Evolutionary conservation across 2,329 filamentous ascomycete genomes (phyloP).

Genomic region (Pseudogymnoascus sp.): DNA sequence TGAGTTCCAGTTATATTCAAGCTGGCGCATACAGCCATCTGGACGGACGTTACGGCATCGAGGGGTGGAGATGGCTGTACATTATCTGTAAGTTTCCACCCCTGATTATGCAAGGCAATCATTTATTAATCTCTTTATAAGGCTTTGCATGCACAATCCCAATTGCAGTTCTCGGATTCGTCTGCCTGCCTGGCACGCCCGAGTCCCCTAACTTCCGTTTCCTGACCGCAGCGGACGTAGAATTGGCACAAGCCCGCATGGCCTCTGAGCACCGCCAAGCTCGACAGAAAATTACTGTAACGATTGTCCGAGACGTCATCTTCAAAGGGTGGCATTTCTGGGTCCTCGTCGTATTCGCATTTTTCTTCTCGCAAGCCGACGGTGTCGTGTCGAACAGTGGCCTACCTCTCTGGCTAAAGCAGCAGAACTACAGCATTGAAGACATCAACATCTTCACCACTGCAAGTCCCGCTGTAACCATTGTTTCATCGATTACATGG

Average conservation of each 20-base stretch:
- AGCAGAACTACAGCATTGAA: constrained; percentile 15
- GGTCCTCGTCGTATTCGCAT: constrained; percentile 20
- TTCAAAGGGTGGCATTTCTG: constrained; percentile 23
- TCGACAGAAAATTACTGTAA: constrained; percentile 21
- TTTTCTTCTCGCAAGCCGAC: constrained; percentile 21
- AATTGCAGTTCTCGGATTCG: constrained; percentile 20
- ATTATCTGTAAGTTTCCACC: constrained; percentile 20
- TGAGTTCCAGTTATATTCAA: constrained; percentile 11
- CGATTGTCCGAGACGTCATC: constrained; percentile 21
- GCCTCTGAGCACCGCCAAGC: constrained; percentile 15
- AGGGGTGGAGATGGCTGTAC: constrained; percentile 49
- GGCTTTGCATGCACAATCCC: constrained; percentile 26
- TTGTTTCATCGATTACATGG: constrained; percentile 11
- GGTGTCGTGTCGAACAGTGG: constrained; percentile 18
- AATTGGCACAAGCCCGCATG: constrained; percentile 10
- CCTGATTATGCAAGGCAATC: background rate
- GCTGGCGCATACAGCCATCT: constrained; percentile 46
- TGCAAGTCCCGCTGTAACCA: background rate
- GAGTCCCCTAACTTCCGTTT: constrained; percentile 10
- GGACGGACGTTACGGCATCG: constrained; percentile 42
- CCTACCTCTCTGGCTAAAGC: constrained; percentile 22
- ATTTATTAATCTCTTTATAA: background rate
- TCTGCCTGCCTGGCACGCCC: constrained; percentile 18
- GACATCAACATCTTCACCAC: constrained; percentile 20
- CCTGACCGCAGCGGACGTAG: constrained; percentile 10